Evolutionary conservation across 2,329 filamentous ascomycete genomes (phyloP).

Genomic region (Aspergillus sp.): DNA sequence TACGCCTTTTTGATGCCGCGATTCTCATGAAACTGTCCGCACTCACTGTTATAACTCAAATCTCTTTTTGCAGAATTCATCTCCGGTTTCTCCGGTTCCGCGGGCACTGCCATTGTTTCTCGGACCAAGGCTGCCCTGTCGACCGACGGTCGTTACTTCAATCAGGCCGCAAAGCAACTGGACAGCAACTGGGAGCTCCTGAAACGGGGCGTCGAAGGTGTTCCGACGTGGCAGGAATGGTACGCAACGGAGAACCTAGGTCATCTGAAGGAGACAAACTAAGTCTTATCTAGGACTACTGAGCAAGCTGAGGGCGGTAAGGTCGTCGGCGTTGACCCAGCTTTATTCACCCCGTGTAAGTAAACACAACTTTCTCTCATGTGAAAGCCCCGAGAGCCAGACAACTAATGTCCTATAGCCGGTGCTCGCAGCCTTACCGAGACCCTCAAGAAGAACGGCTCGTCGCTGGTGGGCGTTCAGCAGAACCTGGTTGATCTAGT

Average conservation of each 20-base stretch:
- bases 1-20: conserved; percentile 2
- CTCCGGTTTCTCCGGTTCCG: conserved; percentile 90
- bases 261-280: conserved; percentile 4
- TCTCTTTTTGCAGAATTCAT: conserved; percentile 64
- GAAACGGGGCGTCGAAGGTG: conserved; percentile 90
- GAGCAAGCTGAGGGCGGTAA: conserved; percentile 86
- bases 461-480: conserved; percentile 70
- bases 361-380: conserved; percentile 5
- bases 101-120: conserved; percentile 87
- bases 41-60: conserved; percentile 14
- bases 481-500: conserved; percentile 87
- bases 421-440: conserved; percentile 75
- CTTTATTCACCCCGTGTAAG: conserved; percentile 71
- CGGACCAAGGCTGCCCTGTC: conserved; percentile 83
- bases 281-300: conserved; percentile 53
- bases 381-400: neutral
- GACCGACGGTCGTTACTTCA: conserved; percentile 97
- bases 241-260: conserved; percentile 35
- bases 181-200: conserved; percentile 88
- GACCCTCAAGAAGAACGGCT: conserved; percentile 82
- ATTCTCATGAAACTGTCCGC: conserved; percentile 5
- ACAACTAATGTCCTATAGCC: conserved; percentile 36
- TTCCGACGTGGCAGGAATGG: conserved; percentile 98
- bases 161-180: conserved; percentile 87
- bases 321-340: conserved; percentile 85